phyloP scores from a whole-genome alignment of 202 grass and related monocot genomes.

The Carex arenaria region DNA sequence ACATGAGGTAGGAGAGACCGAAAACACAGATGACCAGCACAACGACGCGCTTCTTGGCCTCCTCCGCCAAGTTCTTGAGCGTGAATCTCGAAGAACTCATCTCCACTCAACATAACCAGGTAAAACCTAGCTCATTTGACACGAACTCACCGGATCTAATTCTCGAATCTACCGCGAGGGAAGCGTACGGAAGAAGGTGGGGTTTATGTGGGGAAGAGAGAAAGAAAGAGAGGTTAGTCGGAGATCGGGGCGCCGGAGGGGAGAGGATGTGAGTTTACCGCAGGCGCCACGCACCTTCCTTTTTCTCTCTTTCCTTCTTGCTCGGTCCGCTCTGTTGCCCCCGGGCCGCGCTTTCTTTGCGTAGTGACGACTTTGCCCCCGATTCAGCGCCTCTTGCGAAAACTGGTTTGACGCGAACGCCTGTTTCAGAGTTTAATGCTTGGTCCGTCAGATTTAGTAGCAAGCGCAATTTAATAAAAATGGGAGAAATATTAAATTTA shows the following conservation, averaged over 20 bases:
- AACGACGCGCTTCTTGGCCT: constrained; percentile 94
- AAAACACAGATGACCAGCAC: constrained; percentile 77
- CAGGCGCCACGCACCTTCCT: constrained; percentile 7
- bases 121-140: neutral
- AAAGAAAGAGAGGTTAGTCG: neutral
- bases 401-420: neutral
- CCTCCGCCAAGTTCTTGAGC: constrained; percentile 62
- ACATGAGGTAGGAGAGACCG: constrained; percentile 90
- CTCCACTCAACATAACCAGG: constrained; percentile 3
- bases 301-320: constrained; percentile 1
- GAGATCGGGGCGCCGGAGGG: neutral
- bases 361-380: neutral
- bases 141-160: neutral
- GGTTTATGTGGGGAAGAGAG: constrained; percentile 1
- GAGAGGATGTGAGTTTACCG: neutral
- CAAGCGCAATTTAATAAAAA: too few relatives aligned
- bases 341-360: neutral
- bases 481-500: too few relatives aligned
- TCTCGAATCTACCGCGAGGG: neutral
- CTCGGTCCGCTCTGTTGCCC: neutral
- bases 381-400: neutral
- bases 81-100: constrained; percentile 35
- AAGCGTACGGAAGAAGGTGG: neutral
- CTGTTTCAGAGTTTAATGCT: constrained; percentile 16
- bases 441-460: neutral